These are phyloP conservation scores for Fusarium torreyae DNA, from an alignment of 2,329 filamentous ascomycete species.

Conservation along the genomic window DNA sequence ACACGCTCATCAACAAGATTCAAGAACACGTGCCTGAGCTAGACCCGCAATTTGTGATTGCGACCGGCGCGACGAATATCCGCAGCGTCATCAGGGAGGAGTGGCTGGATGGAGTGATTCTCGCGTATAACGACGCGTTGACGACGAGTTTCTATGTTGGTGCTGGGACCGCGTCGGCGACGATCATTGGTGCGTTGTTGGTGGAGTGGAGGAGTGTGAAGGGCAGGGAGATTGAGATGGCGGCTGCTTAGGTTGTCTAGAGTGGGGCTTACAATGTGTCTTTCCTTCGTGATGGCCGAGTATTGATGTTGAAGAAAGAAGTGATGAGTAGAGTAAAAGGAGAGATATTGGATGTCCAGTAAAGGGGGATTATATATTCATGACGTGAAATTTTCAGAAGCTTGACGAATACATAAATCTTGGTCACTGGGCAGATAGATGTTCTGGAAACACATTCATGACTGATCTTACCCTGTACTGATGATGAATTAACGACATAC, in stretches of 20 bases:
- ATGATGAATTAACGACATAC: neutral
- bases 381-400: neutral
- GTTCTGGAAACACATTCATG: neutral
- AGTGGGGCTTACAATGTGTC: neutral
- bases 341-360: neutral
- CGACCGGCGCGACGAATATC: slow-evolving; percentile 58
- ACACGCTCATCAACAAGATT: slow-evolving; percentile 60
- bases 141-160: slow-evolving; percentile 60
- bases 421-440: too few species aligned
- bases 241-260: slow-evolving; percentile 36
- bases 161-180: slow-evolving; percentile 61
- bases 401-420: neutral
- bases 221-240: slow-evolving; percentile 63
- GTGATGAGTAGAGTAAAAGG: neutral
- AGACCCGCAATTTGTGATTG: slow-evolving; percentile 53
- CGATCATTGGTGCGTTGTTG: slow-evolving; percentile 59
- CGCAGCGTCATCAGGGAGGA: slow-evolving; percentile 49
- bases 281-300: neutral
- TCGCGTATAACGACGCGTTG: slow-evolving; percentile 63
- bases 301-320: too few species aligned
- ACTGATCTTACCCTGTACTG: neutral
- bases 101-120: slow-evolving; percentile 54
- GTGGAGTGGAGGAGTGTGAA: slow-evolving; percentile 72
- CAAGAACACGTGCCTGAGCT: slow-evolving; percentile 54
- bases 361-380: neutral